A percentile compares a stretch with the other conserved stretches of the same genome.
Evolutionary conservation across 108 stramenopile species (phyloP).

Genomic region (Skeletonema menzelii): DNA sequence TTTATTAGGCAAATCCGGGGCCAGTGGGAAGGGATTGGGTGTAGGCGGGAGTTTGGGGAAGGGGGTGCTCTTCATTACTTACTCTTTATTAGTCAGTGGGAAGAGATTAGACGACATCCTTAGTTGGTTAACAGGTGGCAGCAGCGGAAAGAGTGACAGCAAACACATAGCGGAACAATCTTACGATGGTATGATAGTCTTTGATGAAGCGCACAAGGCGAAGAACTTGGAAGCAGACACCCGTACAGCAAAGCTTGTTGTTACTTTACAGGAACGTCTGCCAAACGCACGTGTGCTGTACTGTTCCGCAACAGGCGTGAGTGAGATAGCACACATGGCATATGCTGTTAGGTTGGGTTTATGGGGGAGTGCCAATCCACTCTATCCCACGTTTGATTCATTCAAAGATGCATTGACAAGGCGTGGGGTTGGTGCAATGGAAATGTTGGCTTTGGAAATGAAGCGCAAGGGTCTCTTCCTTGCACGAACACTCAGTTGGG

Average conservation of each 20-base stretch:
- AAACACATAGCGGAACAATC: conserved; percentile 22
- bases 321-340: conserved; percentile 72
- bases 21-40: conserved; percentile 26
- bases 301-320: conserved; percentile 84
- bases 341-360: conserved; percentile 82
- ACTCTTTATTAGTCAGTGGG: conserved; percentile 52
- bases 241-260: conserved; percentile 63
- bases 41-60: conserved; percentile 8
- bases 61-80: conserved; percentile 47
- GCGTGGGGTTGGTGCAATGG: conserved; percentile 80
- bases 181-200: conserved; percentile 70
- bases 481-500: conserved; percentile 80
- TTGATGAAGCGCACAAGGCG: conserved; percentile 87
- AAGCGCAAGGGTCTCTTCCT: conserved; percentile 71
- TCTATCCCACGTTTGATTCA: conserved; percentile 48
- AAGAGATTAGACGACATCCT: conserved; percentile 72
- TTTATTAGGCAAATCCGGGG: conserved; percentile 14
- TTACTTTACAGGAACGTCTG: conserved; percentile 67
- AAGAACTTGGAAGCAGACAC: conserved; percentile 74
- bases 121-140: conserved; percentile 57
- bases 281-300: conserved; percentile 80
- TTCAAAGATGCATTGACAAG: conserved; percentile 60
- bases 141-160: conserved; percentile 3
- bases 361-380: conserved; percentile 61
- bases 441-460: conserved; percentile 85